A percentile compares a stretch with the other conserved stretches of the same genome.
phyloP scores from a whole-genome alignment of 257 asterid species.

The Penstemon davidsonii region DNA sequence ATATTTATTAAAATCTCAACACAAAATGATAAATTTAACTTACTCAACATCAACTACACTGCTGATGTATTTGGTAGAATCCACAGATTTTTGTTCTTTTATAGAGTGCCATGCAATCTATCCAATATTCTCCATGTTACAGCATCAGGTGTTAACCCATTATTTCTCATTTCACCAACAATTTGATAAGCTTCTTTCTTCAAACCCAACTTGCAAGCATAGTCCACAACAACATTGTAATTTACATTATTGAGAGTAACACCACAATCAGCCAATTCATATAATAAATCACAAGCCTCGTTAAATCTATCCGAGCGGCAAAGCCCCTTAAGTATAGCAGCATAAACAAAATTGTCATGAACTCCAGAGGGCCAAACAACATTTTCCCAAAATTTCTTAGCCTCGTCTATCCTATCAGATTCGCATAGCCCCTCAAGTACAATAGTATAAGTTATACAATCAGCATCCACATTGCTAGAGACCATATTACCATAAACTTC shows the following conservation, averaged over 20 bases:
- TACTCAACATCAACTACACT: too few species aligned
- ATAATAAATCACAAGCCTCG: slow-evolving; percentile 75
- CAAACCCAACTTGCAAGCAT: slow-evolving; percentile 64
- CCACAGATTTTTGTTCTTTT: too few species aligned
- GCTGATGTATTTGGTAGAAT: too few species aligned
- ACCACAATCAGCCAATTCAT: slow-evolving; percentile 76
- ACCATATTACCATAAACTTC: slow-evolving; percentile 52
- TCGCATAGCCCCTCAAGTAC: slow-evolving; percentile 65
- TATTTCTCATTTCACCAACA: slow-evolving; percentile 75
- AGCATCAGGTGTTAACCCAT: slow-evolving; percentile 71
- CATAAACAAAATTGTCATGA: slow-evolving; percentile 69
- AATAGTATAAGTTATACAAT: slow-evolving; percentile 60
- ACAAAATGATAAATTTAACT: too few species aligned
- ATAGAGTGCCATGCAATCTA: slow-evolving; percentile 43
- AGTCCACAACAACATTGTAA: slow-evolving; percentile 70
- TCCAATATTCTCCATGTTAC: slow-evolving; percentile 87
- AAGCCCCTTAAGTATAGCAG: slow-evolving; percentile 76
- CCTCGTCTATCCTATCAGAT: slow-evolving; percentile 48
- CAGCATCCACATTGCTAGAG: slow-evolving; percentile 43
- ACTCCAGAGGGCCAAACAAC: slow-evolving; percentile 68
- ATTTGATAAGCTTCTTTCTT: slow-evolving; percentile 84
- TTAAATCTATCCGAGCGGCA: slow-evolving; percentile 46
- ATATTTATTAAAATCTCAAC: too few species aligned
- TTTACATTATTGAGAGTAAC: slow-evolving; percentile 54
- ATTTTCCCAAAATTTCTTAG: slow-evolving; percentile 67